Conservation (phyloP, 345 rosid genomes). For the Ceriops zippeliana region DNA sequence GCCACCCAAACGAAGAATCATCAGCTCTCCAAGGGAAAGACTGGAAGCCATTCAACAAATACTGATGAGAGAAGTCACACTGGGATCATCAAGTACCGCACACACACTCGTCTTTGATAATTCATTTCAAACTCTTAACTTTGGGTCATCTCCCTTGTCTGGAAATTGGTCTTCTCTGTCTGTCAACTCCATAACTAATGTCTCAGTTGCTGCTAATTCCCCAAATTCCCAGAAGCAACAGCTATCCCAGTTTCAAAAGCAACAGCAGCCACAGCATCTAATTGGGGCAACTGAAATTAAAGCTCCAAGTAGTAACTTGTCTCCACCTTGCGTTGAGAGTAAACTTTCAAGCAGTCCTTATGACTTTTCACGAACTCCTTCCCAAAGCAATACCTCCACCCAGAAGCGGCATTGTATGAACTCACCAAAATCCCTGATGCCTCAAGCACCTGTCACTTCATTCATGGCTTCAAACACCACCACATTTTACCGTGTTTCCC, state of each 20-base stretch:
- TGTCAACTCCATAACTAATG: conserved; percentile 19
- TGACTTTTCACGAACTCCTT: conserved; percentile 20
- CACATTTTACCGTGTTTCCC: conserved; percentile 34
- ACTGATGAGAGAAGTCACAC: conserved; percentile 33
- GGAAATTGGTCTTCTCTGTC: conserved; percentile 44
- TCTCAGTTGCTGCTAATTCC: conserved; percentile 20
- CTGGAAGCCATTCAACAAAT: conserved; percentile 26
- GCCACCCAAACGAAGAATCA: conserved; percentile 35
- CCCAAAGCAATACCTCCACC: conserved; percentile 24
- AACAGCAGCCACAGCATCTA: conserved; percentile 36
- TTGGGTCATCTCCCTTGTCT: conserved; percentile 32
- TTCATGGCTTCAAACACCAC: conserved; percentile 22
- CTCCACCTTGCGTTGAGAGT: conserved; percentile 23
- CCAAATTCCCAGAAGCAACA: conserved; percentile 32
- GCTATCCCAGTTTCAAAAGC: conserved; percentile 31
- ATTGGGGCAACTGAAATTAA: background rate
- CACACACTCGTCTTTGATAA: conserved; percentile 50
- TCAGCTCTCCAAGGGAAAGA: conserved; percentile 43
- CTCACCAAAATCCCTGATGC: conserved; percentile 18
- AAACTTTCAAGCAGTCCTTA: conserved; percentile 20
- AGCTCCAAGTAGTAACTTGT: conserved; percentile 23
- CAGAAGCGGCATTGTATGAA: conserved; percentile 40
- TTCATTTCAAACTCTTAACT: conserved; percentile 45
- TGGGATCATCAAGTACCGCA: conserved; percentile 31
- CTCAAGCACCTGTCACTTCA: conserved; percentile 13